Conservation (phyloP, 352 stramenopile genomes). For the Globisporangium sylvaticum region DNA sequence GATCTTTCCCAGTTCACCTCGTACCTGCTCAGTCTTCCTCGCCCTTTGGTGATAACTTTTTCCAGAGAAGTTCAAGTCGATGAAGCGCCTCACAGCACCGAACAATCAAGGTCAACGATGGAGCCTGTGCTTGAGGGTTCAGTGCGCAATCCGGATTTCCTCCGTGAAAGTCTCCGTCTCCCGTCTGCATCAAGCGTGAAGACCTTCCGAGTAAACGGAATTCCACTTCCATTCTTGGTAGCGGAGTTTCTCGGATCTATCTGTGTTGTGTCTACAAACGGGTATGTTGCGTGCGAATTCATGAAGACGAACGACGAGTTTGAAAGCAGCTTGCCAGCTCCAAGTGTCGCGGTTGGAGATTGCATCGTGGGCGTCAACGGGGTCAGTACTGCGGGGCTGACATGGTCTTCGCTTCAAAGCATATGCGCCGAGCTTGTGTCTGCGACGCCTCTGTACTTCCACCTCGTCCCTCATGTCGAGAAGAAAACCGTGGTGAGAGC, state of each 20-base stretch:
- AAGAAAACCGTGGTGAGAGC: constrained; percentile 33
- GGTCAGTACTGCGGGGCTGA: constrained; percentile 34
- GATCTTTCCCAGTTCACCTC: constrained; percentile 84
- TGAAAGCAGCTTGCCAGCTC: constrained; percentile 1
- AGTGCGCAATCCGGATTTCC: constrained; percentile 21
- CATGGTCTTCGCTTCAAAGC: constrained; percentile 37
- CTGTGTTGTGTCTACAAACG: constrained; percentile 34
- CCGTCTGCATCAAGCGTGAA: constrained; percentile 22
- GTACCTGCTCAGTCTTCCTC: constrained; percentile 54
- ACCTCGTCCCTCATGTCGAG: constrained; percentile 33
- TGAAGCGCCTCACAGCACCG: constrained; percentile 2
- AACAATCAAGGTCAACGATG: neutral
- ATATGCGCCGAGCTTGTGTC: constrained; percentile 31
- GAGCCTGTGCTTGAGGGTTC: constrained; percentile 15
- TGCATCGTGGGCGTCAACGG: constrained; percentile 67
- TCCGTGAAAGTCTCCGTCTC: constrained; percentile 24
- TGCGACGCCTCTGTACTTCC: constrained; percentile 37
- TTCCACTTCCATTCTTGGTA: constrained; percentile 39
- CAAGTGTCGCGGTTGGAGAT: constrained; percentile 40
- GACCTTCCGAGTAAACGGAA: constrained; percentile 27
- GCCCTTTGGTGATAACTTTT: constrained; percentile 65
- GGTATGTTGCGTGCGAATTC: constrained; percentile 32
- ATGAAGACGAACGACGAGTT: constrained; percentile 2
- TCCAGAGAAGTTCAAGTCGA: constrained; percentile 30
- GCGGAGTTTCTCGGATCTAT: constrained; percentile 33